phyloP scores from a whole-genome alignment of 441 rosid genomes.

The Arabidopsis hybrid region DNA sequence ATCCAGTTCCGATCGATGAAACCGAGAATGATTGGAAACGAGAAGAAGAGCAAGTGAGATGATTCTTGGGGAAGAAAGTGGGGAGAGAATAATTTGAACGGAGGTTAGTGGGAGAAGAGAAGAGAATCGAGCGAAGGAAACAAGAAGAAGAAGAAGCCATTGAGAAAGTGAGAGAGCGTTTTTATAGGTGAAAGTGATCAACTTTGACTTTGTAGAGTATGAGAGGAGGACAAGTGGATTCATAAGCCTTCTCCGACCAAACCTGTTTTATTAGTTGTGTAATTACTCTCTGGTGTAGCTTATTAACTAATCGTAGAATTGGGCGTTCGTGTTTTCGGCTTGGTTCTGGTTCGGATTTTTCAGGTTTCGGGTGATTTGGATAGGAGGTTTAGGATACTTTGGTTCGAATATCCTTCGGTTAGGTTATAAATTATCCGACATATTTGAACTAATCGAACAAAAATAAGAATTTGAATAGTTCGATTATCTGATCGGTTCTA shows the following conservation, averaged over 20 bases:
- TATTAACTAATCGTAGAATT: too few relatives aligned
- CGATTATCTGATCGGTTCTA: too few relatives aligned
- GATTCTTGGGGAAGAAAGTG: conserved; percentile 12
- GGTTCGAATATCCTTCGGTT: too few relatives aligned
- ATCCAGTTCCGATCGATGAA: conserved; percentile 39
- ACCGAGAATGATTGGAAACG: conserved; percentile 27
- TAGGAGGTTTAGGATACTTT: too few relatives aligned
- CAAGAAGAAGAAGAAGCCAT: conserved; percentile 45
- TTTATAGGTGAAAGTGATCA: conserved; percentile 26
- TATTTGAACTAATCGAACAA: too few relatives aligned
- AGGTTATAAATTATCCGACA: too few relatives aligned
- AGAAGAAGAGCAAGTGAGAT: conserved; percentile 16
- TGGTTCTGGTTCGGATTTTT: too few relatives aligned
- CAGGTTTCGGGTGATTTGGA: too few relatives aligned
- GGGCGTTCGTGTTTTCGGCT: too few relatives aligned
- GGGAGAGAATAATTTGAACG: conserved; percentile 15
- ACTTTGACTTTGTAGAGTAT: conserved; percentile 36
- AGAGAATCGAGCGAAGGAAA: conserved; percentile 39
- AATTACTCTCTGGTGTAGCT: too few relatives aligned
- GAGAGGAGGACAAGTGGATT: conserved; percentile 18
- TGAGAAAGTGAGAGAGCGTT: neutral
- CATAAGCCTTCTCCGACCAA: conserved; percentile 28
- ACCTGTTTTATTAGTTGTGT: neutral
- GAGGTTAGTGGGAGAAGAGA: conserved; percentile 34
- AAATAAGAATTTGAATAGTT: too few relatives aligned